Base-by-base conservation (phyloP, 73 alveolate genomes). In the Tetrahymena malaccensis region DNA sequence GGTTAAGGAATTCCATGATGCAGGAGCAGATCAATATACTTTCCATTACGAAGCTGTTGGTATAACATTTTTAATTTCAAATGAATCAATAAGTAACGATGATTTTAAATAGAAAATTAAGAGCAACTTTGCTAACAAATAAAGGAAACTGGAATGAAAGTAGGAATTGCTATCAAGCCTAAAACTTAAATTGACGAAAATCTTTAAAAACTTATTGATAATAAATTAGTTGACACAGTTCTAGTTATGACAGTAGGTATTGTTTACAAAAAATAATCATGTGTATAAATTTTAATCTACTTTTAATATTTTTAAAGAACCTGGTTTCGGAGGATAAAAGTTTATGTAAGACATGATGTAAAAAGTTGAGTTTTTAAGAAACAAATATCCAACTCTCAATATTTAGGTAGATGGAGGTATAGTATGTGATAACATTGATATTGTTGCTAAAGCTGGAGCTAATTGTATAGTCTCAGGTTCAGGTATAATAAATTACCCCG, bases 381-480 rank as follows among this genome's bases (percentile, higher is more conserved):
- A 85, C 31, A 33, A 25, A 34, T 96, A 94, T 57, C 97, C 98
- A 9, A 85, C 93, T 12, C 57, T 96, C n/a, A 96, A 96, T 85
- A 96, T 96, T 55, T 85, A 96, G 57, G 97, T 96, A 0, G 98
- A 96, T 96, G 98, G 98, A 31, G 98, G 98, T 25, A 97, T 96
- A 34, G 94, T 94, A 55, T 93, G 96, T 70, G 93, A 93, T 4
- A 96, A 96, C 58, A 93, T 94, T 31, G 93, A 83, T 55, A 94
- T 84, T 35, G 94, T 96, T 27, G 93, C 93, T 35, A 43, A 95
- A 35, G 97, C 98, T 93, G 98, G 98, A 37, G 98, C 97, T 33
- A 96, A 96, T 96, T 97, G 94, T 34, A 94, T 96, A 13, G 98
- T 96, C 12, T 93, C 96, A 83, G 98, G 98, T 9, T 85, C 97